A percentile compares a stretch with the other conserved stretches of the same genome.
These are phyloP conservation scores for Hordeum marinum DNA, from an alignment of 176 grass and related monocot genomes.

Conservation along the genomic window DNA sequence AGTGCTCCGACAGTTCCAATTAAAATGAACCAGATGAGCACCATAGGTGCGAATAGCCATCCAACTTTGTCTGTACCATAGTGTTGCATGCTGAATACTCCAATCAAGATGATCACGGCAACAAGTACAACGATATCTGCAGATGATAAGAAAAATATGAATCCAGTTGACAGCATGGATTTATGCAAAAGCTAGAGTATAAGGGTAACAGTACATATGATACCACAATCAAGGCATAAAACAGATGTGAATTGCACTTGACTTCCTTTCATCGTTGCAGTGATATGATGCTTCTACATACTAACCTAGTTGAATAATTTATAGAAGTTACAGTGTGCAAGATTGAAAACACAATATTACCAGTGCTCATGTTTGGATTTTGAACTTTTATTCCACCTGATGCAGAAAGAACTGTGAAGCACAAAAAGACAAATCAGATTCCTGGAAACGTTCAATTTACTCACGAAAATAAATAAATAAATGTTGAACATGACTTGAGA, in stretches of 20 bases:
- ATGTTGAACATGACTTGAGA: not conserved
- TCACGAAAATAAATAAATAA: not conserved
- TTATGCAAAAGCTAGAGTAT: conserved; percentile 4
- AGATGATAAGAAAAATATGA: conserved; percentile 31
- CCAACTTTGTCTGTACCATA: conserved; percentile 97
- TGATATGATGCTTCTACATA: conserved; percentile 16
- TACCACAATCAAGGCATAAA: not conserved
- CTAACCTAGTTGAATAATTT: not conserved
- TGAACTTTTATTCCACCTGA: conserved; percentile 93
- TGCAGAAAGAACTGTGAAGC: conserved; percentile 88
- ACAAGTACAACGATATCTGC: conserved; percentile 92
- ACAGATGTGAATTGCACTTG: not conserved
- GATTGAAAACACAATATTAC: conserved; percentile 25
- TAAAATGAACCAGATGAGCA: conserved; percentile 89
- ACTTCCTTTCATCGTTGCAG: conserved; percentile 13
- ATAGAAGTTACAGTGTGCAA: not conserved
- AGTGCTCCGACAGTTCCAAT: conserved; percentile 82
- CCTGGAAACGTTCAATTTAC: conserved; percentile 16
- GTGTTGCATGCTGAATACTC: conserved; percentile 97
- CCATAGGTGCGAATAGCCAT: conserved; percentile 93
- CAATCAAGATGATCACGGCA: conserved; percentile 87
- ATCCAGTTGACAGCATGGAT: not conserved
- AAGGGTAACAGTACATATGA: not conserved
- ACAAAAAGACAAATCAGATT: conserved; percentile 10
- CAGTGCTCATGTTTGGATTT: conserved; percentile 57